These are phyloP conservation scores for Cardamine occulta DNA, from an alignment of 345 rosid genomes.

Conservation along the genomic window DNA sequence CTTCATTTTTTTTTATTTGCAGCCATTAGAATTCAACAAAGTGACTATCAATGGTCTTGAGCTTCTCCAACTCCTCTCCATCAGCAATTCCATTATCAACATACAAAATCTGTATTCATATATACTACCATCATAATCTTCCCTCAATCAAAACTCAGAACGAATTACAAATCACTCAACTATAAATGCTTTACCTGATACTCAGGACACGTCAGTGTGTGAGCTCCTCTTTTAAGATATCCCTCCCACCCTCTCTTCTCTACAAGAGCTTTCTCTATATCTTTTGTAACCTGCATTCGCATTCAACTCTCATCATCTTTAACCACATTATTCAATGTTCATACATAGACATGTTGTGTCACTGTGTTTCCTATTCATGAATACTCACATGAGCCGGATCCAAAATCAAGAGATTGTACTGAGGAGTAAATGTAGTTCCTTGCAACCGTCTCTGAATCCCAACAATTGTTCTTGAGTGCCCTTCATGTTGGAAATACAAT, in stretches of 20 bases:
- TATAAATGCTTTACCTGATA: conserved; percentile 56
- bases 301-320: conserved; percentile 19
- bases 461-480: conserved; percentile 77
- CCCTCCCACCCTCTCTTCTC: conserved; percentile 68
- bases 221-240: conserved; percentile 73
- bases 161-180: background rate
- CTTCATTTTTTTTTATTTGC: background rate
- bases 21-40: conserved; percentile 54
- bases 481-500: conserved; percentile 84
- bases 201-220: conserved; percentile 63
- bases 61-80: conserved; percentile 74
- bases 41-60: conserved; percentile 63
- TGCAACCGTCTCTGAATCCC: conserved; percentile 66
- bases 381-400: conserved; percentile 75
- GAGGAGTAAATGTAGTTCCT: conserved; percentile 49
- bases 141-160: background rate
- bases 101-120: conserved; percentile 62
- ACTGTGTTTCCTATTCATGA: background rate
- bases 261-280: conserved; percentile 60
- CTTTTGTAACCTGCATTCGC: conserved; percentile 58
- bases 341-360: background rate
- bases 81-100: conserved; percentile 71
- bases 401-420: conserved; percentile 63
- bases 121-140: background rate
- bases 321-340: conserved; percentile 18